Conservation (phyloP, 208 protist genomes). For the Naegleria lovaniensis region DNA sequence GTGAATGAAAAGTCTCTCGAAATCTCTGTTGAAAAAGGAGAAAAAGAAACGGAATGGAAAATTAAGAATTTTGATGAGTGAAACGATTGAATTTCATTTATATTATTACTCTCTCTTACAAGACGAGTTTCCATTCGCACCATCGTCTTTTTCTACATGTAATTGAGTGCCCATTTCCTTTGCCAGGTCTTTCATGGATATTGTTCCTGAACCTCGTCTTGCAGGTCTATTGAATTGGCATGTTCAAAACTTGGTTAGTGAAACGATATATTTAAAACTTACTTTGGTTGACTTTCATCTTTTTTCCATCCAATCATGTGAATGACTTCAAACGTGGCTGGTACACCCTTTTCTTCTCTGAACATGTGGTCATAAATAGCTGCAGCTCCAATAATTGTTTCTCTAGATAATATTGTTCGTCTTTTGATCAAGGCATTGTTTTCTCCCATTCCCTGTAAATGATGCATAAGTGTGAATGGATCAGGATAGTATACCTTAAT, state of each 20-base stretch:
- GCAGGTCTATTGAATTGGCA: neutral
- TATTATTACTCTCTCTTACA: neutral
- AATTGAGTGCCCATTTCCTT: neutral
- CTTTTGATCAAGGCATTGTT: constrained; percentile 65
- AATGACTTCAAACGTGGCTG: constrained; percentile 79
- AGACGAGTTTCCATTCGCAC: neutral
- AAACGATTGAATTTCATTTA: neutral
- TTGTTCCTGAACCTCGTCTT: neutral
- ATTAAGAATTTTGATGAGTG: neutral
- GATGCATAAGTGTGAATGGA: constrained; percentile 75
- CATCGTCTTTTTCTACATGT: neutral
- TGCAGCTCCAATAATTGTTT: constrained; percentile 63
- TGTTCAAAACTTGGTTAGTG: neutral
- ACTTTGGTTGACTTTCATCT: constrained; percentile 66
- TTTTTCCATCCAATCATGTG: constrained; percentile 77
- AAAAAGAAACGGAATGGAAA: neutral
- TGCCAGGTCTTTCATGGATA: neutral
- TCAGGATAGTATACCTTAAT: constrained; percentile 34
- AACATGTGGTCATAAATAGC: constrained; percentile 74
- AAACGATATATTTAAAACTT: neutral
- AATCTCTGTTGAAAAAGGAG: neutral
- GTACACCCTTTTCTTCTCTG: constrained; percentile 61
- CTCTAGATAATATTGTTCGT: constrained; percentile 52
- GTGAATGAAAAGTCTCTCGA: neutral
- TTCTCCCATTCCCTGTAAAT: constrained; percentile 73